Base-by-base conservation (phyloP, 2,329 filamentous ascomycete genomes). In the Endothia cerciana region DNA sequence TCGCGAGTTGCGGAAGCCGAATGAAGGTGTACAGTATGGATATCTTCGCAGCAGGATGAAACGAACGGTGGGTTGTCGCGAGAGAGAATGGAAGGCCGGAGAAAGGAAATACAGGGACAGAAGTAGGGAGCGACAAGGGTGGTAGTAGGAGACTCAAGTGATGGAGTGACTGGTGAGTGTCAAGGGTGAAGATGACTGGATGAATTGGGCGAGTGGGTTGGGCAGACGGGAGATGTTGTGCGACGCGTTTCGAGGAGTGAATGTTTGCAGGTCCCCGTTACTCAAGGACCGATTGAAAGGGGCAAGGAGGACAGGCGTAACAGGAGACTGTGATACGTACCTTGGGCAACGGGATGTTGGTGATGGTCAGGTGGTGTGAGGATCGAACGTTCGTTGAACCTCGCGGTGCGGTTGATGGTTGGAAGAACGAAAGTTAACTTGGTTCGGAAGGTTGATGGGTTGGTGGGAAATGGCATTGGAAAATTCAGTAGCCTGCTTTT, bases 191-290 rank as follows among this genome's bases (percentile, higher is more conserved):
- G 56, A 25, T 62, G 64, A 64, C 28, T 66, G 60, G 63, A 17
- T 49, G 58, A n/a, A 7, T 38, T 51, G 57, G 51, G 45, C 57
- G 62, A 66, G 64, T 17, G 36, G 8, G 60, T 56, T 51, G 64
- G 64, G 62, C 64, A 67, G 60, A 67, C 65, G 51, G 61, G 62
- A 65, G 65, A 60, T 47, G 47, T 38, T 60, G 67, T 68, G 62
- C 43, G 67, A 68, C 67, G 55, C 67, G 62, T 64, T 62, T 63
- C 60, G 67, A 64, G 41, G 59, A 68, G 53, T 36, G n/a, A 55
- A 40, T 65, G 65, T 67, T 68, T 67, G 67, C 67, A 64, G 51
- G 25, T 47, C 59, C 33, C 49, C 47, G 67, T 68, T 60, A 67
- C 67, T 63, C 67, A 65, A 57, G 28, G 33, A 56, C 25, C 40